Percentiles rank a stretch among this genome's conserved stretches.
These are phyloP conservation scores for Calonectria pseudoturangicola DNA, from an alignment of 2,329 filamentous ascomycete species.

Conservation along the genomic window DNA sequence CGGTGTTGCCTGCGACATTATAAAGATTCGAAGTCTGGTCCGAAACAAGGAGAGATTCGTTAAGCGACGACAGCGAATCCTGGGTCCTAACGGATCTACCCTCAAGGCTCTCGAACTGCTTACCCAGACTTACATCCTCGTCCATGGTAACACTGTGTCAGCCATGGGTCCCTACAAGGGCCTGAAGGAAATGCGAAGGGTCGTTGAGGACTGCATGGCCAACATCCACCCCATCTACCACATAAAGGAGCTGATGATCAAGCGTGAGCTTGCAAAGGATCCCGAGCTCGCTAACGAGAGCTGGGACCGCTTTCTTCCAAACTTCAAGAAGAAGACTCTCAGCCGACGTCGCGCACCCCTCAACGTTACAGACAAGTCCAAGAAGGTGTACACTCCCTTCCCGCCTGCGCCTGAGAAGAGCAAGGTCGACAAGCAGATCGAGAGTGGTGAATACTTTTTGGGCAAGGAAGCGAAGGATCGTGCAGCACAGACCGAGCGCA, in stretches of 20 bases:
- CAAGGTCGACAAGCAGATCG: conserved; percentile 98
- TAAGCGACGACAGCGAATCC: conserved; percentile 92
- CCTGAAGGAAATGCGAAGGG: conserved; percentile 91
- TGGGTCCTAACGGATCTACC: conserved; percentile 93
- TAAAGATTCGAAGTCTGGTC: conserved; percentile 94
- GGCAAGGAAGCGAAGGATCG: conserved; percentile 94
- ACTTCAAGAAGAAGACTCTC: conserved; percentile 96
- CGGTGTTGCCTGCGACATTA: conserved; percentile 92
- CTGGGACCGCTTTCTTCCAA: conserved; percentile 96
- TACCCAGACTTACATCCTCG: conserved; percentile 93
- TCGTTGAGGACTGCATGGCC: conserved; percentile 96
- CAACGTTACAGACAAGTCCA: conserved; percentile 93
- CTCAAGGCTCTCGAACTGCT: conserved; percentile 95
- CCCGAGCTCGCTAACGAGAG: conserved; percentile 89
- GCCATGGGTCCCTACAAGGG: conserved; percentile 95
- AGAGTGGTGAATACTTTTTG: conserved; percentile 97
- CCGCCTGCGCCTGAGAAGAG: conserved; percentile 98
- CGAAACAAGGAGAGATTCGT: conserved; percentile 96
- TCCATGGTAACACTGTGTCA: conserved; percentile 96
- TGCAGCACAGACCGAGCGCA: conserved; percentile 84
- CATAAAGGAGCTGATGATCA: conserved; percentile 89
- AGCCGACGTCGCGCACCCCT: conserved; percentile 88
- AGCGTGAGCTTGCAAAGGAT: conserved; percentile 92
- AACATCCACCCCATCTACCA: conserved; percentile 97
- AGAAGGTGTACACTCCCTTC: conserved; percentile 98